Percentiles rank a stretch among this genome's conserved stretches.
phyloP scores from a whole-genome alignment of 495 filamentous ascomycete species.

The Copromyces sp. region DNA sequence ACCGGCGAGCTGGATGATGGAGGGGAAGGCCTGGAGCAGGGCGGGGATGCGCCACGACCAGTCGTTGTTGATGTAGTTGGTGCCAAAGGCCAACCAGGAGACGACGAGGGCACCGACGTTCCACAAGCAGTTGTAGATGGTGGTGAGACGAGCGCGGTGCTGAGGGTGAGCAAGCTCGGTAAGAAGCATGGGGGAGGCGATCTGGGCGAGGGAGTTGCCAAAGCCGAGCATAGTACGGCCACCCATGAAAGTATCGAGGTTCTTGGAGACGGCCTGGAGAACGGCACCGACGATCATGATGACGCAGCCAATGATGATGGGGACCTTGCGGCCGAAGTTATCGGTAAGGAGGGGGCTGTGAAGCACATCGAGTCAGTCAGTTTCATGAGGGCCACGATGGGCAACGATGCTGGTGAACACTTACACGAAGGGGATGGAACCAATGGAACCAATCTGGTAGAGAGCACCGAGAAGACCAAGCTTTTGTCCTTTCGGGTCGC shows the following conservation, averaged over 20 bases:
- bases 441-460: constrained; percentile 57
- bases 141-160: constrained; percentile 54
- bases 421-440: constrained; percentile 54
- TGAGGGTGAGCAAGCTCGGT: constrained; percentile 58
- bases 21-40: constrained; percentile 45
- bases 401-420: constrained; percentile 7
- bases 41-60: constrained; percentile 47
- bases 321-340: constrained; percentile 49
- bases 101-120: constrained; percentile 48
- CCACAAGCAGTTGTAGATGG: constrained; percentile 57
- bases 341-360: constrained; percentile 50
- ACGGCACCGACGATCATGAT: constrained; percentile 56
- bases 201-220: constrained; percentile 48
- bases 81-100: constrained; percentile 43
- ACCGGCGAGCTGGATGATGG: constrained; percentile 40
- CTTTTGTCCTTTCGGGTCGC: constrained; percentile 38
- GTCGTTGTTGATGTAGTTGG: constrained; percentile 36
- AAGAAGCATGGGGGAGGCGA: constrained; percentile 52
- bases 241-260: constrained; percentile 35
- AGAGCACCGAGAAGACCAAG: constrained; percentile 58
- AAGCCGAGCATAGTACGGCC: constrained; percentile 46
- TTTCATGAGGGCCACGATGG: not conserved
- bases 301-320: constrained; percentile 50
- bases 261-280: constrained; percentile 42
- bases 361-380: constrained; percentile 15